Base-by-base conservation (phyloP, 164 flowering plant genomes). In the Stephania cephalantha region DNA sequence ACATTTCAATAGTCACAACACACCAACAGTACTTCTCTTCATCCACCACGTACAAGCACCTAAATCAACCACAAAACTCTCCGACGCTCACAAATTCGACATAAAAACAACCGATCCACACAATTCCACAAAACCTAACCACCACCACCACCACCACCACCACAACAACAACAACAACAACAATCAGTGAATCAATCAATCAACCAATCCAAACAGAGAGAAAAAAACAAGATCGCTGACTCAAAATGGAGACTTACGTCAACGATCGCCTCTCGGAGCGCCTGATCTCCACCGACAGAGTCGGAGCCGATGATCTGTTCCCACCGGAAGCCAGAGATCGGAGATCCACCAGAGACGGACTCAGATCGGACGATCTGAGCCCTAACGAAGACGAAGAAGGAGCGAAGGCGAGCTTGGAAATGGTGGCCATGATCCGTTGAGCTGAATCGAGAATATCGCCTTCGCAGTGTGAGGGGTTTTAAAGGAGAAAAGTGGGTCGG, bases 351-450 rank as follows among this genome's bases (percentile, higher is more conserved):
- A 73, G 15, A 15, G 64, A 15, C 20, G 73, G 12, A 58, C 64
- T 81, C 0, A 77, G 52, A 30, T 73, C 77, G 12, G 78, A 65
- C 22, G 78, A 76, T 66, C 76, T 53, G 29, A 35, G 29, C 11
- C 70, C n/a, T 13, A 58, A 6, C 5, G 64, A 58, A 58, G 64
- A 55, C 2, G 48, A 20, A 55, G 80, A 78, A 45, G 82, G 45
- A 25, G 76, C 42, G 30, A 71, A 63, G 67, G 20, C 75, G 13
- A 58, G 64, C 64, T 58, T 58, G n/a, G 64, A 58, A 58, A 58
- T 15, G 64, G 20, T 9, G 70, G 89, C 88, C 92, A 88, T 87
- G 64, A 50, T 50, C 55, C 6, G 55, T 48, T 25, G 7, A 25
- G 61, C 55, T 65, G 65, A 20, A 13, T 9, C 55, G 55, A 9